Percentiles rank a stretch among this genome's conserved stretches.
These are phyloP conservation scores for Colletotrichum sidae DNA, from an alignment of 2,329 filamentous ascomycete genomes.

Conservation along the genomic window DNA sequence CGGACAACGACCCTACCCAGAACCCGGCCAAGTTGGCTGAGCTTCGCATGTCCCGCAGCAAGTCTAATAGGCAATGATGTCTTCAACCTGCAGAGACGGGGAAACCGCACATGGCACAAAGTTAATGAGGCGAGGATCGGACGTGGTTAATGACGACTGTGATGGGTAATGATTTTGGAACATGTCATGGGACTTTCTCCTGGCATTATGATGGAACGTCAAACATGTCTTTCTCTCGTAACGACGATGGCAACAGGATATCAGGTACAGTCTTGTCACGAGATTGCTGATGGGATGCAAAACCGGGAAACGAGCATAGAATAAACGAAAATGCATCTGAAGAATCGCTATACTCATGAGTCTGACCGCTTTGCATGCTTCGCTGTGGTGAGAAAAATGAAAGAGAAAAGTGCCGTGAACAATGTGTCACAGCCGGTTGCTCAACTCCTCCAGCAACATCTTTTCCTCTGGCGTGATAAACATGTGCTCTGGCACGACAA, in stretches of 20 bases:
- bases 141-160: slow-evolving; percentile 23
- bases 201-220: background rate
- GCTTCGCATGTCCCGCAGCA: slow-evolving; percentile 34
- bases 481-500: slow-evolving; percentile 50
- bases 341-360: too few species aligned
- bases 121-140: slow-evolving; percentile 20
- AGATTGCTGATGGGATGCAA: background rate
- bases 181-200: background rate
- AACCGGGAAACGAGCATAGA: slow-evolving; percentile 8
- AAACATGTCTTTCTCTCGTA: background rate
- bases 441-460: slow-evolving; percentile 49
- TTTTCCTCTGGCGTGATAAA: slow-evolving; percentile 52
- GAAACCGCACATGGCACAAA: slow-evolving; percentile 1
- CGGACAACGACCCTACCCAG: slow-evolving; percentile 55
- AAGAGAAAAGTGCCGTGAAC: background rate
- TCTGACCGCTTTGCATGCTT: too few species aligned
- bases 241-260: background rate
- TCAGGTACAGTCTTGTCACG: background rate
- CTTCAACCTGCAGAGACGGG: background rate
- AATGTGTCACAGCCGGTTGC: slow-evolving; percentile 45
- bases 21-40: slow-evolving; percentile 54
- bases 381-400: too few species aligned
- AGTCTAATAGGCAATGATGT: slow-evolving; percentile 28
- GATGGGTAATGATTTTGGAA: slow-evolving; percentile 22
- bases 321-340: too few species aligned